Base-by-base conservation (phyloP, 1,284 basidiomycete genomes). In the Naganishia cerealis region DNA sequence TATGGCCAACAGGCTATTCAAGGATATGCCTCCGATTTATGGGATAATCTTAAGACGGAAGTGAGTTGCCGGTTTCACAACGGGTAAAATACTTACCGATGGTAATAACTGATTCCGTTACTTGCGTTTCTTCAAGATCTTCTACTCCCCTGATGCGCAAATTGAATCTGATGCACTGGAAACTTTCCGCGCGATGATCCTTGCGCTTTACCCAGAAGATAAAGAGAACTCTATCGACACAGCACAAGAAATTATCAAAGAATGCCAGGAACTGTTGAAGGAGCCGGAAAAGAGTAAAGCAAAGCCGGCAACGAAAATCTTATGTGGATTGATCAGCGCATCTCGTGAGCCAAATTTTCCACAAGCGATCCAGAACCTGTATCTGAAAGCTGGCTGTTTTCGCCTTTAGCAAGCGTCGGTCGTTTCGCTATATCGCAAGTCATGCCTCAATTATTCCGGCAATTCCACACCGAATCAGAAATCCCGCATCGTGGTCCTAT, bases 261-360 rank as follows among this genome's bases (percentile, higher is more conserved):
- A 94, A 75, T 92, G 90, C 73, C 82, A 93, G 13, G 84, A 86
- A 42, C 87, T 90, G 48, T 80, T 97, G 56, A 85, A 87, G 53
- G 90, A 94, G 75, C 92, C 93, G 0, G 94, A 96, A 79, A 97
- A 96, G 81, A 90, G 86, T 76, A 90, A 92, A 77, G 92, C 93
- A 0, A 87, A 88, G 73, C 87, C 90, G 56, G 91, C 92, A 0
- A 88, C 88, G 55, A 91, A 90, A 76, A 86, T 92, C 24, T 79
- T 97, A 18, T 88, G 88, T 69, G 85, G 87, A 0, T 85, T 94
- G 72, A 84, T 92, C 76, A 82, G 85, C 24, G 88, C 88, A 10
- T 90, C 90, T 13, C 84, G 92, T 93, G 73, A 67, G 88, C 84
- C 43, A 21, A 26, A 33, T 24, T 42, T 40, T 40, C 61, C 21